Percentiles rank a stretch among this genome's conserved stretches.
Evolutionary conservation across 2,329 filamentous ascomycete species (phyloP).

Genomic region (Fusarium sp.): DNA sequence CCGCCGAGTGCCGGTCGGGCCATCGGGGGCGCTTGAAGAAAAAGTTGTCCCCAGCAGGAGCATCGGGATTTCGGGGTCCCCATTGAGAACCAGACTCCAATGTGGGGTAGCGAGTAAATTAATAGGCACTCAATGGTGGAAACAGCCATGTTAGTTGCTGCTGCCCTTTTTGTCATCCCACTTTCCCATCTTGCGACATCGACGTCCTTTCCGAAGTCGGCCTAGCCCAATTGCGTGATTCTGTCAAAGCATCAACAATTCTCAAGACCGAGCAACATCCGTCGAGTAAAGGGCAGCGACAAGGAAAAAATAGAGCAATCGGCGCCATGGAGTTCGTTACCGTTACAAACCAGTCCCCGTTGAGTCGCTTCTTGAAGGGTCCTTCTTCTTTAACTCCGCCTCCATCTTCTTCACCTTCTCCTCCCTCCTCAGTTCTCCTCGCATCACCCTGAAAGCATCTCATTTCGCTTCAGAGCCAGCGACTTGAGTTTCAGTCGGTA

Average conservation of each 20-base stretch:
- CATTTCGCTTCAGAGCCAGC: constrained; percentile 44
- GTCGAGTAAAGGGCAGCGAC: constrained; percentile 31
- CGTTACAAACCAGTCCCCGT: constrained; percentile 47
- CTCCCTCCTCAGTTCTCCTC: constrained; percentile 11
- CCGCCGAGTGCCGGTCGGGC: constrained; percentile 47
- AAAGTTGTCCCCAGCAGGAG: constrained; percentile 17
- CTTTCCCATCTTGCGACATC: constrained; percentile 42
- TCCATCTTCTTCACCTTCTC: constrained; percentile 10
- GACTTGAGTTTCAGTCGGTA: constrained; percentile 36
- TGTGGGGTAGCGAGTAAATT: constrained; percentile 36
- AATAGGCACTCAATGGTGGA: neutral
- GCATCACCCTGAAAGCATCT: constrained; percentile 40
- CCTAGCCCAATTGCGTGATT: constrained; percentile 58
- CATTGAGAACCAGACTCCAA: constrained; percentile 30
- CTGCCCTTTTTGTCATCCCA: constrained; percentile 29
- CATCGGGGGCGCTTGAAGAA: constrained; percentile 43
- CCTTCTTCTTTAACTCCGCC: constrained; percentile 30
- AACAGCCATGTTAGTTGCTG: rapidly evolving
- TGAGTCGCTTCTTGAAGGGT: constrained; percentile 44
- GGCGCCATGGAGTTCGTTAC: constrained; percentile 38
- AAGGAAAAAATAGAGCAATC: constrained; percentile 28
- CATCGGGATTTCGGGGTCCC: constrained; percentile 48
- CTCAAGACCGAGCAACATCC: constrained; percentile 45
- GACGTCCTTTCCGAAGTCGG: constrained; percentile 51
- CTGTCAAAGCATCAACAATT: constrained; percentile 56